Evolutionary conservation across 1,284 basidiomycete species (phyloP).

Genomic region (Ceraceosorus bombacis): DNA sequence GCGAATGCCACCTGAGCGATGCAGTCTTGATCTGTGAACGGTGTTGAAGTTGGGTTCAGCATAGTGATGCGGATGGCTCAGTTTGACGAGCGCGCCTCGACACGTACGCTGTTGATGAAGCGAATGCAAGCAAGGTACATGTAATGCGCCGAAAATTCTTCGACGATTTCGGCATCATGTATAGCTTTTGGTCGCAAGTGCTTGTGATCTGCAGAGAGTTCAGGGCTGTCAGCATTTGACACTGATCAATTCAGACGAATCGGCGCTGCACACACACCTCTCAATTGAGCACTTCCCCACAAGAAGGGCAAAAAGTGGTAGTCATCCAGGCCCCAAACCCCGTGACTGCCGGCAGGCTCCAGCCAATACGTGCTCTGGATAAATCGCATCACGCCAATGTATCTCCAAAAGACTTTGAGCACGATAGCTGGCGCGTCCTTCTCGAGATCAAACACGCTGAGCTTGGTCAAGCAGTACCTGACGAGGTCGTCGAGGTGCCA

Average conservation of each 20-base stretch:
- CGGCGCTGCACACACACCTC: conserved; percentile 52
- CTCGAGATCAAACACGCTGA: conserved; percentile 59
- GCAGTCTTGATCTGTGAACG: conserved; percentile 64
- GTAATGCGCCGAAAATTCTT: conserved; percentile 83
- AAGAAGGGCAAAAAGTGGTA: conserved; percentile 95
- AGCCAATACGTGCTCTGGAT: conserved; percentile 95
- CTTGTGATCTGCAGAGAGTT: conserved; percentile 62
- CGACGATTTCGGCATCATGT: conserved; percentile 83
- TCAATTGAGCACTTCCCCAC: conserved; percentile 75
- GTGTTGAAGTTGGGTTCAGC: not conserved
- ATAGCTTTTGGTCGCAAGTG: conserved; percentile 86
- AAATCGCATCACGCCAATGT: conserved; percentile 64
- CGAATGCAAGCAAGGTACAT: conserved; percentile 96
- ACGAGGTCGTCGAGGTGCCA: not conserved
- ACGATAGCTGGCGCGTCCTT: conserved; percentile 73
- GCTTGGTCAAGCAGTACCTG: conserved; percentile 64
- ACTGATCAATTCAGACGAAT: not conserved
- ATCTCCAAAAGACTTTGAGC: conserved; percentile 74
- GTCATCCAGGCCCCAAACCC: conserved; percentile 96
- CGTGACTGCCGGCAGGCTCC: conserved; percentile 93
- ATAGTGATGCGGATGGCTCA: not conserved
- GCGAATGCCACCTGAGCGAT: conserved; percentile 92
- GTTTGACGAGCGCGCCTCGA: not conserved
- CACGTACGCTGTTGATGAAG: conserved; percentile 84
- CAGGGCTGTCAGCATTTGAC: not conserved